A percentile compares a stretch with the other conserved stretches of the same genome.
phyloP scores from a whole-genome alignment of 768 basidiomycete species.

The Kwoniella sp. region DNA sequence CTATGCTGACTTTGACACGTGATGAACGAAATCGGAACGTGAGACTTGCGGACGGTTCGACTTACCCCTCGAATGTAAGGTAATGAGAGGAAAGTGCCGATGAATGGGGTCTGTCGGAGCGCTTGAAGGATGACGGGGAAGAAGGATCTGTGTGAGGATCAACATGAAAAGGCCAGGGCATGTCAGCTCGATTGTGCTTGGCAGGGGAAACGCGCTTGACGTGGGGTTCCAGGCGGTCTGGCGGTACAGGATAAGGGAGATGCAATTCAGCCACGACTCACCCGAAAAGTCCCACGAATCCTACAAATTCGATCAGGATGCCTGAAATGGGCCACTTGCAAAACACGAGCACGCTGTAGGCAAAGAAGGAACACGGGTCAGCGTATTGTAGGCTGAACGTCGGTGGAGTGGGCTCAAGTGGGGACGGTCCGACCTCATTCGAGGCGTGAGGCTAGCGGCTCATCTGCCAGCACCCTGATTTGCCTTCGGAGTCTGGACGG shows the following conservation, averaged over 20 bases:
- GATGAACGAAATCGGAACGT: too few species aligned
- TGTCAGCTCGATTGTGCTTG: not conserved
- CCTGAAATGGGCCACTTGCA: constrained; percentile 93
- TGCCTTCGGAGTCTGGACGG: too few species aligned
- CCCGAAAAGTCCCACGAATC: constrained; percentile 98
- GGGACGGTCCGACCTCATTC: too few species aligned
- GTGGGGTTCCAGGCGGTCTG: too few species aligned
- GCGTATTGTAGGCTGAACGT: not conserved
- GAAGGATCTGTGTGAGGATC: constrained; percentile 92
- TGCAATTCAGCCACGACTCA: constrained; percentile 58
- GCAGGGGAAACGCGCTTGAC: not conserved
- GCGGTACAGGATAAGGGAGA: too few species aligned
- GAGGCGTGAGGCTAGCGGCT: too few species aligned
- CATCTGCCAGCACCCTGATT: not conserved
- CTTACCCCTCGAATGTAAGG: constrained; percentile 82
- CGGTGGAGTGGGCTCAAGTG: too few species aligned
- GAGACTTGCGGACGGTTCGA: not conserved
- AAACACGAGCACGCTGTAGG: constrained; percentile 79
- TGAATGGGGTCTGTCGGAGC: constrained; percentile 86
- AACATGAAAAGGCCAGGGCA: not conserved
- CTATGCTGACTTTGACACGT: too few species aligned
- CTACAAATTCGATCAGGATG: constrained; percentile 90
- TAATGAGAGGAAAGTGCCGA: constrained; percentile 81
- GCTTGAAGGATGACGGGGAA: constrained; percentile 99
- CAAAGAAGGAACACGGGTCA: not conserved